Base-by-base conservation (phyloP, 2,329 filamentous ascomycete species). In the Beauveria caledonica region DNA sequence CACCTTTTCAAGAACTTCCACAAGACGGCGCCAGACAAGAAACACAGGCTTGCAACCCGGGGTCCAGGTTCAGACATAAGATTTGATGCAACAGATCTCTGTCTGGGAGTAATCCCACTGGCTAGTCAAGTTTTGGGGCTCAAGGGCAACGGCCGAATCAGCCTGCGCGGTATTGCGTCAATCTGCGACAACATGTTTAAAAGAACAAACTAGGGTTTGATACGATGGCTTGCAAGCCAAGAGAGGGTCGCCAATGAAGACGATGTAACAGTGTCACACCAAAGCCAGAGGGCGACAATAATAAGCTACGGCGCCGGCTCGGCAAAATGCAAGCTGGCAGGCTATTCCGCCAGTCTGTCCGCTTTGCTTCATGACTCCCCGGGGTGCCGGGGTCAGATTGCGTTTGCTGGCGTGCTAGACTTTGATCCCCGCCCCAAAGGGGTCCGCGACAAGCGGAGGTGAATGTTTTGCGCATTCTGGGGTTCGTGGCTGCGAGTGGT, bases 231-330 rank as follows among this genome's bases (percentile, higher is more conserved):
- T 45, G 36, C n/a, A 23, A 39, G 48, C 36, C 33, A 45, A 36
- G 25, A 36, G 19, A 36, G 56, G 27, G 25, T 48, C 36, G 39
- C 48, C 46, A 36, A 33, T 52, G n/a, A 19, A 6, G 48, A 25
- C 21, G 9, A 48, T 15, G 17, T 21, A 8, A 13, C 19, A 23
- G 29, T 19, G 53, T 21, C 25, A 46, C 53, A 17, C 15, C 27
- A n/a, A 45, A 44, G 48, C 40, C 57, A 51, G 48, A 11, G 33
- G 33, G 33, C 23, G 15, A 50, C 19, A 51, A 51, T 45, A 5
- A 52, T 46, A 25, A 58, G 36, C 40, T 45, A 15, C 58, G 58
- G 58, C 49, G 58, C 58, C 58, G 58, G 58, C 49, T 60, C 58
- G 58, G 58, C 58, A 53, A 60, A 59, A 25, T 23, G 25, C 48